phyloP scores from a whole-genome alignment of 495 filamentous ascomycete genomes.

The Aspergillus asperescens region DNA sequence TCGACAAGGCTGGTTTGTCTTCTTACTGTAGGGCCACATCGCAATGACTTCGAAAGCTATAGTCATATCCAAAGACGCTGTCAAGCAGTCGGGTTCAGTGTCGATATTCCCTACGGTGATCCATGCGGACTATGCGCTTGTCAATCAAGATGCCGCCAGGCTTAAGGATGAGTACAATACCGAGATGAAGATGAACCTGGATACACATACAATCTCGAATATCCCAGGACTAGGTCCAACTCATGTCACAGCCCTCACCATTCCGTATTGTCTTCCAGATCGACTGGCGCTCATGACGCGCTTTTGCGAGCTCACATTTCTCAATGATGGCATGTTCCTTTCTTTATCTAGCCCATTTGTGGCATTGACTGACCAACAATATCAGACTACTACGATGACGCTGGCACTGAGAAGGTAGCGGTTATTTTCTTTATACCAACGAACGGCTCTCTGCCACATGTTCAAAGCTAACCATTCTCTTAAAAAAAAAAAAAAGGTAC shows the following conservation, averaged over 20 bases:
- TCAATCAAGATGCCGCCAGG: not conserved
- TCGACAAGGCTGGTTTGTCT: too few relatives aligned
- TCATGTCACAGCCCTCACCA: not conserved
- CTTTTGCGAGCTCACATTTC: not conserved
- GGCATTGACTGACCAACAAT: not conserved
- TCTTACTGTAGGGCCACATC: too few relatives aligned
- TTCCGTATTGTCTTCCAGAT: not conserved
- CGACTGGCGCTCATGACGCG: not conserved
- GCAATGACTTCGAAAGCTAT: not conserved
- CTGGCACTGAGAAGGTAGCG: not conserved
- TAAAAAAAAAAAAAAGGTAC: too few relatives aligned
- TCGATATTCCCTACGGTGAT: not conserved
- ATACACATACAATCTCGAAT: not conserved
- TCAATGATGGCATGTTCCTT: not conserved
- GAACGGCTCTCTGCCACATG: too few relatives aligned
- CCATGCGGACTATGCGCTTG: not conserved
- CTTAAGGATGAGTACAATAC: not conserved
- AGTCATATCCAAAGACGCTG: not conserved
- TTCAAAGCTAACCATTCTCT: too few relatives aligned
- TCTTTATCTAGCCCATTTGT: too few relatives aligned
- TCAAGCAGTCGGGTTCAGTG: not conserved
- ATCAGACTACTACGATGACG: not conserved
- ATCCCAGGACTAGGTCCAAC: not conserved
- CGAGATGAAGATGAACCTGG: not conserved
- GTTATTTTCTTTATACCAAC: too few relatives aligned